Evolutionary conservation across 2,329 filamentous ascomycete species (phyloP).

Genomic region (Hirsutella thompsonii): DNA sequence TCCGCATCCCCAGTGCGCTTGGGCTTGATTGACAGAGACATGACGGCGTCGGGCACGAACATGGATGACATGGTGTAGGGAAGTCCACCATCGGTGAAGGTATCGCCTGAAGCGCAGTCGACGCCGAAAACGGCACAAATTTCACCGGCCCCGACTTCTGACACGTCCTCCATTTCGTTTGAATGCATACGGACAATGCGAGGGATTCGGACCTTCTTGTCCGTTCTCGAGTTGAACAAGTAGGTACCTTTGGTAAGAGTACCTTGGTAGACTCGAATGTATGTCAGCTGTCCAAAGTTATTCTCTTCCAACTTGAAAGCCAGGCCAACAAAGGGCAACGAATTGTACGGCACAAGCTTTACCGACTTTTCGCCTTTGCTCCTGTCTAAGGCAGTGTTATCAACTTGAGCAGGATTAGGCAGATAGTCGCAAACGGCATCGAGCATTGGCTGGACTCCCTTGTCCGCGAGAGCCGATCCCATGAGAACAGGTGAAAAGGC

Average conservation of each 20-base stretch:
- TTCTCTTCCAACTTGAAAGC: slow-evolving; percentile 99
- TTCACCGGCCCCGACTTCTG: slow-evolving; percentile 86
- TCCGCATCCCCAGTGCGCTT: slow-evolving; percentile 84
- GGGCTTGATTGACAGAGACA: slow-evolving; percentile 93
- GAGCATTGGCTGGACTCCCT: slow-evolving; percentile 90
- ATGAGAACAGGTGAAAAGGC: slow-evolving; percentile 95
- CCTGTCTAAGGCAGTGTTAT: slow-evolving; percentile 80
- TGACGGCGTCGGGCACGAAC: slow-evolving; percentile 96
- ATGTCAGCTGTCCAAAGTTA: slow-evolving; percentile 95
- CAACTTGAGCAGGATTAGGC: slow-evolving; percentile 79
- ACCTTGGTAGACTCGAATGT: slow-evolving; percentile 96
- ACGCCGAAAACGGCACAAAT: slow-evolving; percentile 98
- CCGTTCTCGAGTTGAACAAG: slow-evolving; percentile 84
- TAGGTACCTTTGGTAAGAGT: slow-evolving; percentile 76
- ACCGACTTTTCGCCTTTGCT: slow-evolving; percentile 66
- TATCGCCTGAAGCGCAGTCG: slow-evolving; percentile 94
- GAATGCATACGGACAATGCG: slow-evolving; percentile 99
- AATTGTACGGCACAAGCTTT: slow-evolving; percentile 85
- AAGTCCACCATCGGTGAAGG: slow-evolving; percentile 86
- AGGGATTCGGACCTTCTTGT: slow-evolving; percentile 93
- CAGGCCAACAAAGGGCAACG: slow-evolving; percentile 83
- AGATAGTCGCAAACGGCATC: slow-evolving; percentile 95
- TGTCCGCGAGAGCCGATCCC: slow-evolving; percentile 91
- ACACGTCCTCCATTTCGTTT: slow-evolving; percentile 97
- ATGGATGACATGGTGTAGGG: slow-evolving; percentile 96